Base-by-base conservation (phyloP, 148 eudicot species). In the Drosera capensis region DNA sequence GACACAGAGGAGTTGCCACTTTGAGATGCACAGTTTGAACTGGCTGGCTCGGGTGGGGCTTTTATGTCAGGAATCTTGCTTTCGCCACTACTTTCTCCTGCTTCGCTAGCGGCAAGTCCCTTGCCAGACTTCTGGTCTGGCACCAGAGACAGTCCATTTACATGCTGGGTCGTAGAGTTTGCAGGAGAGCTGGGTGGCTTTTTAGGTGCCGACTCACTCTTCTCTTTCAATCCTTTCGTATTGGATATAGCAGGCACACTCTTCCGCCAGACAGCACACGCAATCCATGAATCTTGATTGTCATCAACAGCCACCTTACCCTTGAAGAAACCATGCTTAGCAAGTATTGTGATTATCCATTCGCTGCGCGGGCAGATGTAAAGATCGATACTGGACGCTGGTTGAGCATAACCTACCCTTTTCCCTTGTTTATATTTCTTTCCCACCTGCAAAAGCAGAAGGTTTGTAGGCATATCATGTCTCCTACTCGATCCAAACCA, bases 251-350 rank as follows among this genome's bases (percentile, higher is more conserved):
- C 54, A 45, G 76, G 40, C 3, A 60, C 28, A 42, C 34, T 66
- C 67, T 69, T 79, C 42, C 74, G 68, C 94, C 94, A 79, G 28
- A 84, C 87, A 37, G 65, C 82, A 53, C 94, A 84, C 30, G 82
- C 88, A 17, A 84, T 65, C 68, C 77, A 58, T 8, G 74, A 59
- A 41, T 73, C 75, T 20, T 52, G 68, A 23, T 62, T 67, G 48
- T 74, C 82, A 20, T 60, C 56, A 19, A 63, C 62, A 53, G 74
- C 72, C 13, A 65, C 45, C 71, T 57, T 68, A 45, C 77, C 85
- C 51, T 79, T 77, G 59, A 74, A 67, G 64, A 73, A 83, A 38
- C 88, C 88, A 49, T 79, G 64, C 58, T 73, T 79, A 1, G 78
- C 79, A 14, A 84, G 77, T 56, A 80, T 74, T 20, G 77, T 74